phyloP scores from a whole-genome alignment of 192 early-diverging fungal genomes.

The Allomyces macrogynus region DNA sequence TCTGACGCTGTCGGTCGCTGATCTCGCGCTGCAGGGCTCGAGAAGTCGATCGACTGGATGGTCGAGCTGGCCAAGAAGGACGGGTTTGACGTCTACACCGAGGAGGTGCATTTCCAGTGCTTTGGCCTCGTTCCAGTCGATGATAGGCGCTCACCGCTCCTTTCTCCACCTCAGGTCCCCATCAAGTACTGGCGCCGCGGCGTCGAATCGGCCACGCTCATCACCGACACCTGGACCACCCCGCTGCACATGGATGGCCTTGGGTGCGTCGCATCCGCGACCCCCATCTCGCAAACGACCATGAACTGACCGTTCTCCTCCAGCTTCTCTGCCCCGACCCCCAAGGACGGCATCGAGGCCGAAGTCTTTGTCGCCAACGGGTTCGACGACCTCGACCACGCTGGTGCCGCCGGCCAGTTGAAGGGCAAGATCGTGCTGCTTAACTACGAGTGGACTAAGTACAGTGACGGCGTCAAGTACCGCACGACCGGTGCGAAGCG shows the following conservation, averaged over 20 bases:
- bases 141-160: too few species aligned
- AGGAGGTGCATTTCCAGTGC: slow-evolving; percentile 16
- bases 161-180: background rate
- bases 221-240: slow-evolving; percentile 21
- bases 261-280: too few species aligned
- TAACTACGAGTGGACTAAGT: slow-evolving; percentile 20
- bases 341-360: slow-evolving; percentile 20
- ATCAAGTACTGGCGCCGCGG: slow-evolving; percentile 29
- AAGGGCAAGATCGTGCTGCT: slow-evolving; percentile 26
- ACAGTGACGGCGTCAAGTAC: slow-evolving; percentile 7
- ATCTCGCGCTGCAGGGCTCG: too few species aligned
- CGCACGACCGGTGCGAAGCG: slow-evolving; percentile 12
- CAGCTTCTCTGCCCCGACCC: slow-evolving; percentile 25
- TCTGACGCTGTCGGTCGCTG: background rate
- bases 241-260: slow-evolving; percentile 5
- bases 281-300: too few species aligned
- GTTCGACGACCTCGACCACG: slow-evolving; percentile 20
- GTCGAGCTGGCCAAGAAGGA: slow-evolving; percentile 20
- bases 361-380: slow-evolving; percentile 25
- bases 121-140: too few species aligned
- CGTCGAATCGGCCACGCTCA: slow-evolving; percentile 27
- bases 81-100: slow-evolving; percentile 23
- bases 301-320: slow-evolving; percentile 2
- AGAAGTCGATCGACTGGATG: slow-evolving; percentile 22
- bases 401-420: slow-evolving; percentile 13